A percentile compares a stretch with the other conserved stretches of the same genome.
These are phyloP conservation scores for Carallia brachiata DNA, from an alignment of 345 rosid genomes.

Conservation along the genomic window DNA sequence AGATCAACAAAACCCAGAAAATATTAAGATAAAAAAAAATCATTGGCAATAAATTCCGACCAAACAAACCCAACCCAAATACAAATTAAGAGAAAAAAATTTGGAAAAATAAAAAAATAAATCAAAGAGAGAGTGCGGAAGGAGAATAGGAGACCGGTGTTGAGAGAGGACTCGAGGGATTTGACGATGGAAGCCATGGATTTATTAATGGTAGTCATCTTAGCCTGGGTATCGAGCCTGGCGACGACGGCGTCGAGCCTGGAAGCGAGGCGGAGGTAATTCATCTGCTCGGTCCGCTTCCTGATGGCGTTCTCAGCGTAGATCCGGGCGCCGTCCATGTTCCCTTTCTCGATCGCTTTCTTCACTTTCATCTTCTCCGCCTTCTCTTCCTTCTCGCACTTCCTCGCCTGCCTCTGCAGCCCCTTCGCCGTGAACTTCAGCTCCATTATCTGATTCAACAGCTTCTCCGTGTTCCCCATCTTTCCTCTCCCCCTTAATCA, in stretches of 20 bases:
- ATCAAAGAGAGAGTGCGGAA: not conserved
- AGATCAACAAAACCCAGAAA: too few species aligned
- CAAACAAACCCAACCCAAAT: too few species aligned
- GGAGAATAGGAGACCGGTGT: slow-evolving; percentile 50
- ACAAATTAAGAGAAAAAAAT: too few species aligned
- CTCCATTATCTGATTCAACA: slow-evolving; percentile 95
- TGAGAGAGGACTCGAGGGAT: slow-evolving; percentile 88
- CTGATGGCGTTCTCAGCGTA: slow-evolving; percentile 98
- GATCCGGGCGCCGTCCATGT: slow-evolving; percentile 99
- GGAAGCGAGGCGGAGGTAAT: slow-evolving; percentile 88
- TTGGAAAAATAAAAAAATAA: not conserved
- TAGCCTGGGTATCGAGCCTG: slow-evolving; percentile 92
- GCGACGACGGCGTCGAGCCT: slow-evolving; percentile 97
- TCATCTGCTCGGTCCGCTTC: slow-evolving; percentile 97
- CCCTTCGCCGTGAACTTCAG: slow-evolving; percentile 90
- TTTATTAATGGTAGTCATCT: slow-evolving; percentile 88
- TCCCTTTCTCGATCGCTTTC: slow-evolving; percentile 98
- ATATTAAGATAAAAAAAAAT: too few species aligned
- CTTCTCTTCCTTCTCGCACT: slow-evolving; percentile 99
- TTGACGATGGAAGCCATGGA: slow-evolving; percentile 87
- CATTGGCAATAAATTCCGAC: too few species aligned
- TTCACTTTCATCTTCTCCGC: slow-evolving; percentile 94
- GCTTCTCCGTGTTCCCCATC: slow-evolving; percentile 94
- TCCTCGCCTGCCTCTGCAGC: slow-evolving; percentile 84
- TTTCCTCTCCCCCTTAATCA: too few species aligned